Evolutionary conservation across 139 green algal genomes (phyloP).

Genomic region (Micractinium sp.): DNA sequence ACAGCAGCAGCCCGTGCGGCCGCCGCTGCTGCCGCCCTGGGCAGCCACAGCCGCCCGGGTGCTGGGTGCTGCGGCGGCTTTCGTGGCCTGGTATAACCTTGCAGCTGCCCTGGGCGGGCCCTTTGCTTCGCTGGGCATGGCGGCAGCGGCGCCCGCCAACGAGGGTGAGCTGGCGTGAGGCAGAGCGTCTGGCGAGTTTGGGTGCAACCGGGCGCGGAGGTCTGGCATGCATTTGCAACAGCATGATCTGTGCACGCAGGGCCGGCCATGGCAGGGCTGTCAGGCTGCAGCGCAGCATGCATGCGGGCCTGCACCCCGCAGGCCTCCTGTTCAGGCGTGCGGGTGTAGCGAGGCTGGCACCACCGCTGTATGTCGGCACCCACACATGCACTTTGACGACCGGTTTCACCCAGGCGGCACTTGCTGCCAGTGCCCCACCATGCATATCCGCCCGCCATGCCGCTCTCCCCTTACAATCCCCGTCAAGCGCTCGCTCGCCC

Average conservation of each 20-base stretch:
- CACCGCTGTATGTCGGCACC: neutral
- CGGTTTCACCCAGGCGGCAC: neutral
- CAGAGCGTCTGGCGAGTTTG: neutral
- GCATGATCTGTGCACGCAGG: too few species aligned
- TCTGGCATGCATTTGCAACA: neutral
- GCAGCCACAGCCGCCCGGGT: neutral
- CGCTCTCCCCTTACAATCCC: neutral
- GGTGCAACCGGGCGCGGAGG: neutral
- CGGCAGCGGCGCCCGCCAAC: conserved; percentile 4
- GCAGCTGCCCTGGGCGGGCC: neutral
- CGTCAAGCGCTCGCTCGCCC: neutral
- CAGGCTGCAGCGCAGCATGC: too few species aligned
- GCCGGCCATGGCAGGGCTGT: too few species aligned
- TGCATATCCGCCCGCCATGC: neutral
- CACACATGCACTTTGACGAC: too few species aligned
- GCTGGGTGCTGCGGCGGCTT: neutral
- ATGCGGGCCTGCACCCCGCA: too few species aligned
- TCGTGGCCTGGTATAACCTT: conserved; percentile 32
- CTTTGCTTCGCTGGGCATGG: conserved; percentile 26
- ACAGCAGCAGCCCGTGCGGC: neutral
- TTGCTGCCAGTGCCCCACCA: neutral
- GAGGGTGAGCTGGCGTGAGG: neutral
- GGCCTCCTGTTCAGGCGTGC: too few species aligned
- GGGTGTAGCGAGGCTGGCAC: too few species aligned
- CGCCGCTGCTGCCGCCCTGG: conserved; percentile 18